phyloP scores from a whole-genome alignment of 441 rosid species.

The Cnidoscolus chayamansa region DNA sequence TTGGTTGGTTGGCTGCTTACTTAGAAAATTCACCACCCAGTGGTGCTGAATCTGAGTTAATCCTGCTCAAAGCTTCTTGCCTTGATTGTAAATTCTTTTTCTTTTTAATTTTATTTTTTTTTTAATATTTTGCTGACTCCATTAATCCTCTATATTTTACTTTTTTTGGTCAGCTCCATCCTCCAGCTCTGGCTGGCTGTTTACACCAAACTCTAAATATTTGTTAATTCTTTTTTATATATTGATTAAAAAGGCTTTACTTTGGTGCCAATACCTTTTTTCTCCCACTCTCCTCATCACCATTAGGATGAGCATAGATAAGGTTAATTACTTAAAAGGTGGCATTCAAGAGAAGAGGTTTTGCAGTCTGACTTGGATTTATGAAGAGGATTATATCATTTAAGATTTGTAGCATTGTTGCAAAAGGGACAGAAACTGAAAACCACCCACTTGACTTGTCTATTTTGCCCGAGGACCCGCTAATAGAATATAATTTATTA shows the following conservation, averaged over 20 bases:
- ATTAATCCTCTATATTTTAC: no score
- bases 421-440: no score
- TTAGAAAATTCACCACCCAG: constrained; percentile 18
- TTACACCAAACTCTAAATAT: constrained; percentile 12
- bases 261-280: background rate
- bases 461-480: no score
- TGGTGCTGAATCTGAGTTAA: constrained; percentile 28
- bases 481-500: no score
- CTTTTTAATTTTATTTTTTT: constrained; percentile 5
- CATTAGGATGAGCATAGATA: no score
- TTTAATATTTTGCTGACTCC: background rate
- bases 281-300: background rate
- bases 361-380: no score
- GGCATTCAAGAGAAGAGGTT: no score
- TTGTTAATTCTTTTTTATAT: constrained; percentile 35
- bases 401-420: no score
- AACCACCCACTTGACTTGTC: no score
- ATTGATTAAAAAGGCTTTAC: background rate
- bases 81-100: constrained; percentile 47
- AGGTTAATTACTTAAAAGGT: no score
- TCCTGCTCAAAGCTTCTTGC: constrained; percentile 29
- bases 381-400: no score
- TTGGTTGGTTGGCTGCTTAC: background rate
- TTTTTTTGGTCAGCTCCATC: constrained; percentile 12
- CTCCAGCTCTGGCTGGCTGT: background rate